Evolutionary conservation across 371 early-diverging fungal species (phyloP).

Genomic region (Apophysomyces elegans): DNA sequence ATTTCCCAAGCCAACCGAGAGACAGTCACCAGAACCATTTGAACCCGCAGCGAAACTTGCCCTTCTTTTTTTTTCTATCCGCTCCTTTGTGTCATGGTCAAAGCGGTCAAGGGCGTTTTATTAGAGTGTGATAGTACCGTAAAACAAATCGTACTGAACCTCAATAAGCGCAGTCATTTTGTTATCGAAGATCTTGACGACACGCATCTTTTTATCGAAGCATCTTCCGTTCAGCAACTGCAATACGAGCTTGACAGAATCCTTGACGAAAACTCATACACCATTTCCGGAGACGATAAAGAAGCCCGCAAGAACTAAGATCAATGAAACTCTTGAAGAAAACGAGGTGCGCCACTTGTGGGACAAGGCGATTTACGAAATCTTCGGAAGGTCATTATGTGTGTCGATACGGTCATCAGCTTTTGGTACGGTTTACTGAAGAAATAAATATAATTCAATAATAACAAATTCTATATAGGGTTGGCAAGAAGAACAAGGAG

Average conservation of each 20-base stretch:
- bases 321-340: background rate
- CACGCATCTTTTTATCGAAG: slow-evolving; percentile 83
- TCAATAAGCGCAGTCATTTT: slow-evolving; percentile 76
- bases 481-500: slow-evolving; percentile 14
- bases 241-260: slow-evolving; percentile 74
- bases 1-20: too few relatives aligned
- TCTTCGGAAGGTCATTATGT: slow-evolving; percentile 20
- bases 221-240: slow-evolving; percentile 64
- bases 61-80: background rate
- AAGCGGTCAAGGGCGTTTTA: slow-evolving; percentile 54
- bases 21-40: background rate
- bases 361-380: slow-evolving; percentile 17
- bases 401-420: slow-evolving; percentile 26
- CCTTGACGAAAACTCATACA: slow-evolving; percentile 81
- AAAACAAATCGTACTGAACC: slow-evolving; percentile 77
- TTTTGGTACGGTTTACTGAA: slow-evolving; percentile 10
- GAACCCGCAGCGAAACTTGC: background rate
- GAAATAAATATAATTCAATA: background rate
- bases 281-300: slow-evolving; percentile 51
- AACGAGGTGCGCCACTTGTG: slow-evolving; percentile 18
- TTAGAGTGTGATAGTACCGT: slow-evolving; percentile 79
- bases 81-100: slow-evolving; percentile 42
- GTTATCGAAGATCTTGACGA: slow-evolving; percentile 89
- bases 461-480: slow-evolving; percentile 1
- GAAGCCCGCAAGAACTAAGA: slow-evolving; percentile 31